Conservation (phyloP, 352 stramenopile genomes). For the Pythium sukuiense region DNA sequence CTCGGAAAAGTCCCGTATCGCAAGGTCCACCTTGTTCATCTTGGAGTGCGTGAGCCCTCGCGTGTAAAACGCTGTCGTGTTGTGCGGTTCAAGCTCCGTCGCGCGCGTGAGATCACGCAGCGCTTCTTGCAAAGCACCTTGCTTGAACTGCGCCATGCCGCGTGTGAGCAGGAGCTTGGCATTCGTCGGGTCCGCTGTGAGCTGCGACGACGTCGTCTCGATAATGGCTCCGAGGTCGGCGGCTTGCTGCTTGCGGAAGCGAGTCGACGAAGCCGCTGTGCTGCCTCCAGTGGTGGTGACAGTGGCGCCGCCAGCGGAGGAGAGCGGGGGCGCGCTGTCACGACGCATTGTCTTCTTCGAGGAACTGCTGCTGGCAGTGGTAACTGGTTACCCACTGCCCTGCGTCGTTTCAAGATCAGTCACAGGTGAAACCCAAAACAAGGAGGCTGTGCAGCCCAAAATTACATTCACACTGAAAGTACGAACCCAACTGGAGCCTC, state of each 20-base stretch:
- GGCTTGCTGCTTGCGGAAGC: slow-evolving; percentile 59
- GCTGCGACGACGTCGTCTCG: slow-evolving; percentile 64
- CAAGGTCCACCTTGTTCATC: slow-evolving; percentile 64
- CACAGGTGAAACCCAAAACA: not conserved
- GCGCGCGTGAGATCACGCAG: slow-evolving; percentile 60
- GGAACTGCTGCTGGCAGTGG: not conserved
- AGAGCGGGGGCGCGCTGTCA: slow-evolving; percentile 7
- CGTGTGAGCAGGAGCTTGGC: slow-evolving; percentile 69
- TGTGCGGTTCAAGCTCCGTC: slow-evolving; percentile 42
- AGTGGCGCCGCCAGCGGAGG: not conserved
- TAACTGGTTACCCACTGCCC: not conserved
- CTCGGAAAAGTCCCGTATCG: slow-evolving; percentile 79
- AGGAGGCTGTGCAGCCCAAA: not conserved
- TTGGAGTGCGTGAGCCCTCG: slow-evolving; percentile 72
- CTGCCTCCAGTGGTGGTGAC: not conserved
- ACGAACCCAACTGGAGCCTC: not conserved
- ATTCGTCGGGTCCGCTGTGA: slow-evolving; percentile 60
- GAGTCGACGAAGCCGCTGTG: not conserved
- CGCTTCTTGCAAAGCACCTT: slow-evolving; percentile 50
- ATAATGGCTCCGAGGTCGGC: slow-evolving; percentile 77
- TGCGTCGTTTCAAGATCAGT: slow-evolving; percentile 15
- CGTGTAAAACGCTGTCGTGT: slow-evolving; percentile 66
- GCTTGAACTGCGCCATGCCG: slow-evolving; percentile 79
- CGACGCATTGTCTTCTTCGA: slow-evolving; percentile 32
- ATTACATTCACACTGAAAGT: slow-evolving; percentile 4